phyloP scores from a whole-genome alignment of 345 rosid species.

The Euclidium syriacum region DNA sequence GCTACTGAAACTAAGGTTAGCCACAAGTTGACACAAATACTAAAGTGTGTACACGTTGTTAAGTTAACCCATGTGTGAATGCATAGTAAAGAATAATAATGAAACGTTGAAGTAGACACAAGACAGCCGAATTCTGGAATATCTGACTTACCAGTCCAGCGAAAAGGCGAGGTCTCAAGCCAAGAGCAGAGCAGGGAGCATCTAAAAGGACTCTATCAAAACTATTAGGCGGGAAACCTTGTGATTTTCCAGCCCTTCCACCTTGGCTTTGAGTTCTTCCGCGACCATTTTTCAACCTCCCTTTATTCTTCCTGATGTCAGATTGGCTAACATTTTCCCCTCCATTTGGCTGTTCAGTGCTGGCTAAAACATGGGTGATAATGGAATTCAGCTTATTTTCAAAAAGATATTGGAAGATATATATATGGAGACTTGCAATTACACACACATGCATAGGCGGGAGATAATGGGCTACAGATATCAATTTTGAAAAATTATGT shows the following conservation, averaged over 20 bases:
- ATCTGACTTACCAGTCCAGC: slow-evolving; percentile 68
- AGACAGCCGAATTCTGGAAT: background rate
- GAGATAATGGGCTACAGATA: background rate
- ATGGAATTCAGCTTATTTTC: slow-evolving; percentile 10
- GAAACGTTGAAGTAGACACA: background rate
- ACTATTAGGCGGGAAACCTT: slow-evolving; percentile 77
- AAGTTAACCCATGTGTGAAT: background rate
- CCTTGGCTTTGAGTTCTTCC: slow-evolving; percentile 84
- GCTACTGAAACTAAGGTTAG: background rate
- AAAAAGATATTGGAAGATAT: background rate
- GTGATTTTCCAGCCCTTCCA: slow-evolving; percentile 69
- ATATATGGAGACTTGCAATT: background rate
- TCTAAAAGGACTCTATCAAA: slow-evolving; percentile 94
- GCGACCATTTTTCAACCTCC: slow-evolving; percentile 78
- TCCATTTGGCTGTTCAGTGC: slow-evolving; percentile 47
- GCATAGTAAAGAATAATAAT: background rate
- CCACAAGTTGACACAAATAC: background rate
- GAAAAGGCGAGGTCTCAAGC: slow-evolving; percentile 90
- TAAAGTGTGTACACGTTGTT: background rate
- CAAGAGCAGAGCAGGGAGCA: slow-evolving; percentile 99
- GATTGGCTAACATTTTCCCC: slow-evolving; percentile 55
- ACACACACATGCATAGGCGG: background rate
- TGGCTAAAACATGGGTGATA: slow-evolving; percentile 43
- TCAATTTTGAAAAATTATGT: background rate
- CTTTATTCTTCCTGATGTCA: slow-evolving; percentile 61